These are phyloP conservation scores for Pterocarpus santalinus DNA, from an alignment of 306 rosid species.

Conservation along the genomic window DNA sequence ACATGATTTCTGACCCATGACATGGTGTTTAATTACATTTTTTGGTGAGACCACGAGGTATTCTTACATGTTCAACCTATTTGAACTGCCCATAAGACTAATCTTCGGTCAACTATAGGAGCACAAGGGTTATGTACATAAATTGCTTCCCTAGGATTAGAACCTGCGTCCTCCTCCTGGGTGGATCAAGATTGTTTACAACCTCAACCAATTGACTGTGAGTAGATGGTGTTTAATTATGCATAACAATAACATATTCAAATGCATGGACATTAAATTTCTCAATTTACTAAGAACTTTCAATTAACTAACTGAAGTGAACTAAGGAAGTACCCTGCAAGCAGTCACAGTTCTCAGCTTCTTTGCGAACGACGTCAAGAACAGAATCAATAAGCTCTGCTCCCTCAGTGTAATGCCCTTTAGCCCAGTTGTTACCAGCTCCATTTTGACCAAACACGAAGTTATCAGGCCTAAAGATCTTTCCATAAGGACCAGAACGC, in stretches of 20 bases:
- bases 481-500: constrained; percentile 79
- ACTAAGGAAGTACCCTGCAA: constrained; percentile 68
- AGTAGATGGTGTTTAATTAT: background rate
- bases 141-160: no score
- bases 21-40: background rate
- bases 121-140: no score
- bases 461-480: constrained; percentile 87
- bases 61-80: no score
- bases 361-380: constrained; percentile 93
- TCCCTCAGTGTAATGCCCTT: constrained; percentile 93
- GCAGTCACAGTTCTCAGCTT: constrained; percentile 93
- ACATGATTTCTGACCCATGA: background rate
- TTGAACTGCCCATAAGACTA: no score
- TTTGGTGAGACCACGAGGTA: no score
- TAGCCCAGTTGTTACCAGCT: constrained; percentile 96
- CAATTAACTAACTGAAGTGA: no score
- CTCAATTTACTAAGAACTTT: no score
- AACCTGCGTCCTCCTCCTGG: no score
- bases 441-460: constrained; percentile 92
- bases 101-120: no score
- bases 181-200: no score
- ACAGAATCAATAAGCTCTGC: constrained; percentile 90
- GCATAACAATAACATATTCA: constrained; percentile 12
- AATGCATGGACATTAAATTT: background rate
- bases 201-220: no score